Percentiles rank a stretch among this genome's conserved stretches.
phyloP scores from a whole-genome alignment of 305 asterid species.

The Fraxinus velutina region DNA sequence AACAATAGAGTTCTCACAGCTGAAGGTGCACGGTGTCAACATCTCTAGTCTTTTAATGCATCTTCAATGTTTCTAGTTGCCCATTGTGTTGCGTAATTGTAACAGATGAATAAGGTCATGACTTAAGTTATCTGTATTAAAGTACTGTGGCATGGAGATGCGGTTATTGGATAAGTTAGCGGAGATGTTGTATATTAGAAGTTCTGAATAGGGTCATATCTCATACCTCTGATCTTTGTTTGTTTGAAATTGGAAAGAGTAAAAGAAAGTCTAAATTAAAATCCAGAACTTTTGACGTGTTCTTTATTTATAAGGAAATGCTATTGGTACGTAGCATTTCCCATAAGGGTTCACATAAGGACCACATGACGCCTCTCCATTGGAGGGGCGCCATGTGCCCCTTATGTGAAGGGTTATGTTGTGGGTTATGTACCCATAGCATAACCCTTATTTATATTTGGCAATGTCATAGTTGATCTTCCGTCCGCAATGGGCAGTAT shows the following conservation, averaged over 20 bases:
- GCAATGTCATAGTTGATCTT: not conserved
- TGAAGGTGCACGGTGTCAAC: constrained; percentile 42
- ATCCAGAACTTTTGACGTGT: not conserved
- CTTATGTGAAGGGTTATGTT: too few relatives aligned
- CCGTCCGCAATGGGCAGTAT: too few relatives aligned
- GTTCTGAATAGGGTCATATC: not conserved
- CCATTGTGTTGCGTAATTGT: not conserved
- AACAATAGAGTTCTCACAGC: constrained; percentile 45
- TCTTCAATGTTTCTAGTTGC: not conserved
- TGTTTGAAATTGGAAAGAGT: not conserved
- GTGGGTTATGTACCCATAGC: too few relatives aligned
- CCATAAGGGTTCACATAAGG: too few relatives aligned
- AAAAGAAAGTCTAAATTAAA: not conserved
- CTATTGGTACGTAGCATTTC: too few relatives aligned
- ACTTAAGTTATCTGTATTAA: not conserved
- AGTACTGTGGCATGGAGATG: not conserved
- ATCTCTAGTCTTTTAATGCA: constrained; percentile 28
- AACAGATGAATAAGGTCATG: not conserved
- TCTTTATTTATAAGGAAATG: not conserved
- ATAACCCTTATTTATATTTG: not conserved
- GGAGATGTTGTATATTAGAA: not conserved
- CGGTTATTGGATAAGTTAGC: not conserved
- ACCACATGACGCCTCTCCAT: too few relatives aligned
- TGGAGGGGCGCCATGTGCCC: too few relatives aligned
- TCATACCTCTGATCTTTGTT: not conserved